Conservation (phyloP, 2,329 filamentous ascomycete species). For the Drechslera avenae region DNA sequence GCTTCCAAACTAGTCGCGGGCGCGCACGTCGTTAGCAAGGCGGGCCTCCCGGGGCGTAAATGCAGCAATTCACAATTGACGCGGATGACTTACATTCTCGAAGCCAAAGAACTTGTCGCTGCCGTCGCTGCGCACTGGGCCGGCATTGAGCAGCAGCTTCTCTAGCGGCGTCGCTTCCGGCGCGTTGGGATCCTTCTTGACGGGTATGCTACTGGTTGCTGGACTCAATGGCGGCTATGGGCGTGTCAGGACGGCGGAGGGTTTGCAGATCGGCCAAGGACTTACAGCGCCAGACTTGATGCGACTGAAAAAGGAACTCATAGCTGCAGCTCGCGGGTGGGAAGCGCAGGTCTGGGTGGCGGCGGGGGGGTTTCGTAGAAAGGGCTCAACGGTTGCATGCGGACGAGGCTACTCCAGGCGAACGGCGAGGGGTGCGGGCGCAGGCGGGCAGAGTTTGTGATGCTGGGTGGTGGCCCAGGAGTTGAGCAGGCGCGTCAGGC, state of each 20-base stretch:
- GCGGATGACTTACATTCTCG: conserved; percentile 77
- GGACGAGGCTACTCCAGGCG: conserved; percentile 19
- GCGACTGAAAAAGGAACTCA: conserved; percentile 61
- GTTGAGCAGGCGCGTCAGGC: conserved; percentile 1
- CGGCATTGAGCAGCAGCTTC: conserved; percentile 83
- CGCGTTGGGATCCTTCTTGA: conserved; percentile 65
- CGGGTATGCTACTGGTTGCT: conserved; percentile 52
- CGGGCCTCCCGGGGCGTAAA: conserved; percentile 10
- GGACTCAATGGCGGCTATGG: conserved; percentile 55
- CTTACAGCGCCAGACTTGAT: conserved; percentile 57
- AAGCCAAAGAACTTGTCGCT: conserved; percentile 98
- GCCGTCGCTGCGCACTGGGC: conserved; percentile 80
- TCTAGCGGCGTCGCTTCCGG: conserved; percentile 64
- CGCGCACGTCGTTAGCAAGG: conserved; percentile 27
- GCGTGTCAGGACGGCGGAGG: conserved; percentile 16
- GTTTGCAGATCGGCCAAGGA: conserved; percentile 17
- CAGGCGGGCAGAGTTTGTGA: conserved; percentile 9
- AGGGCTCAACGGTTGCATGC: conserved; percentile 10
- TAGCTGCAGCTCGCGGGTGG: conserved; percentile 31
- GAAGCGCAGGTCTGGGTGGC: conserved; percentile 20
- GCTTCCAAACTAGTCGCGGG: conserved; percentile 78
- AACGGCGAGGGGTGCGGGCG: conserved; percentile 9
- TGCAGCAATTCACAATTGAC: neutral
- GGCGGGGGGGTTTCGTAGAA: conserved; percentile 11
- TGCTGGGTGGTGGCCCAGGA: conserved; percentile 16